Evolutionary conservation across 352 stramenopile species (phyloP).

Genomic region (Phytophthora meadii): DNA sequence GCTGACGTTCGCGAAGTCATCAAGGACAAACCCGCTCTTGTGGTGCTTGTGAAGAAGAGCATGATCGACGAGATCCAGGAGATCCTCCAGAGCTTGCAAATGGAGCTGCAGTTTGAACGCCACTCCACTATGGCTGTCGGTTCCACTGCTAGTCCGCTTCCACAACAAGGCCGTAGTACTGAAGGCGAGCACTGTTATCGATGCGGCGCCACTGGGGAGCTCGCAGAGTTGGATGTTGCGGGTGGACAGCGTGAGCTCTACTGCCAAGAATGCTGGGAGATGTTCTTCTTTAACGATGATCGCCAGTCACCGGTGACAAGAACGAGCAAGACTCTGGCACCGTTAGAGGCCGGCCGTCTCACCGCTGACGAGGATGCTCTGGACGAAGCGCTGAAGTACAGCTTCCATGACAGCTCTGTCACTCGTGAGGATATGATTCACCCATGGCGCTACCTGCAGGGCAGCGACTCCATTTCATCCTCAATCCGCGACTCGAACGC

Average conservation of each 20-base stretch:
- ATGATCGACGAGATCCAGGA: slow-evolving; percentile 86
- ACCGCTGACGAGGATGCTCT: slow-evolving; percentile 41
- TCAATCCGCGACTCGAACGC: slow-evolving; percentile 64
- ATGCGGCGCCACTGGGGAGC: slow-evolving; percentile 60
- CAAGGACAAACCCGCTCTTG: slow-evolving; percentile 58
- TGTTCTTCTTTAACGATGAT: slow-evolving; percentile 75
- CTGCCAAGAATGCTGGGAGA: slow-evolving; percentile 80
- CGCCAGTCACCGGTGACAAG: slow-evolving; percentile 25
- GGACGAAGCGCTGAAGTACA: slow-evolving; percentile 75
- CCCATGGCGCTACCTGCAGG: slow-evolving; percentile 59
- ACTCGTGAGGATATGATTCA: slow-evolving; percentile 62
- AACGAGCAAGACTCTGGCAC: slow-evolving; percentile 33
- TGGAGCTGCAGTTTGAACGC: slow-evolving; percentile 81
- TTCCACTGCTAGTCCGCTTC: slow-evolving; percentile 32
- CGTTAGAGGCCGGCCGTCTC: slow-evolving; percentile 26
- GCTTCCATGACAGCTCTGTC: slow-evolving; percentile 74
- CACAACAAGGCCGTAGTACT: slow-evolving; percentile 22
- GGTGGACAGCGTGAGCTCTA: slow-evolving; percentile 54
- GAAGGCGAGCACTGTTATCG: slow-evolving; percentile 53
- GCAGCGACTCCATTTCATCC: slow-evolving; percentile 52
- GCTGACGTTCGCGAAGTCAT: slow-evolving; percentile 64
- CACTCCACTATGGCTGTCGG: slow-evolving; percentile 71
- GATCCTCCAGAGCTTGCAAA: slow-evolving; percentile 78
- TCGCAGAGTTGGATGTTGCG: slow-evolving; percentile 62
- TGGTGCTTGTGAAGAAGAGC: slow-evolving; percentile 72